Evolutionary conservation across 1,139 yeast genomes (phyloP).

Genomic region (Candida sanyaensis): DNA sequence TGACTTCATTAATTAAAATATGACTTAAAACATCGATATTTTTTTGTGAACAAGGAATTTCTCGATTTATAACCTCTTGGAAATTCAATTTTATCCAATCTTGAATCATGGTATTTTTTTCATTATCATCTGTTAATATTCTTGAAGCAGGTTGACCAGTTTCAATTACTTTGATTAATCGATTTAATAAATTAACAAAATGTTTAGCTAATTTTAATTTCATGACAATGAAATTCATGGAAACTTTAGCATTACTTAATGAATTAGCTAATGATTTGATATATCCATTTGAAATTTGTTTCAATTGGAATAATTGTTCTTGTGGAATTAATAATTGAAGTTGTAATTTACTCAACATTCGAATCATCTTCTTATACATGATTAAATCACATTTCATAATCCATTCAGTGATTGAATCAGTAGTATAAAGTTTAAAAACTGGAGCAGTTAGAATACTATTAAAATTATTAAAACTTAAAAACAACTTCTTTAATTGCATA

Average conservation of each 20-base stretch:
- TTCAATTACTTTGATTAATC: conserved; percentile 60
- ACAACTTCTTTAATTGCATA: conserved; percentile 65
- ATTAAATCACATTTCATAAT: conserved; percentile 63
- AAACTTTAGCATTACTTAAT: conserved; percentile 43
- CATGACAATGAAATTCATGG: conserved; percentile 49
- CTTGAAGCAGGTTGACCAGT: conserved; percentile 58
- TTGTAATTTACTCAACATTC: conserved; percentile 67
- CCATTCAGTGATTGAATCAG: conserved; percentile 60
- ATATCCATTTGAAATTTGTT: conserved; percentile 44
- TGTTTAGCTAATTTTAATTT: conserved; percentile 58
- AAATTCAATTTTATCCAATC: conserved; percentile 65
- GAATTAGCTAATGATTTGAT: conserved; percentile 39
- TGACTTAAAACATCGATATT: conserved; percentile 33
- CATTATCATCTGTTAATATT: conserved; percentile 47
- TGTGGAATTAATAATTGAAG: conserved; percentile 58
- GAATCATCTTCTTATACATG: conserved; percentile 61
- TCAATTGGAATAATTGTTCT: conserved; percentile 53
- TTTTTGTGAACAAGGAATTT: conserved; percentile 51
- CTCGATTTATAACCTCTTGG: conserved; percentile 50
- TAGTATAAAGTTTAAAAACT: conserved; percentile 58
- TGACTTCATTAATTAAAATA: conserved; percentile 41
- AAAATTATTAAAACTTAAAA: conserved; percentile 55
- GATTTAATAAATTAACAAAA: conserved; percentile 57
- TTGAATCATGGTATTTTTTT: conserved; percentile 52
- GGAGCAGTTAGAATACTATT: conserved; percentile 65